Percentiles rank a stretch among this genome's conserved stretches.
Evolutionary conservation across 2,329 filamentous ascomycete genomes (phyloP).

Genomic region (Claviceps humidiphila): DNA sequence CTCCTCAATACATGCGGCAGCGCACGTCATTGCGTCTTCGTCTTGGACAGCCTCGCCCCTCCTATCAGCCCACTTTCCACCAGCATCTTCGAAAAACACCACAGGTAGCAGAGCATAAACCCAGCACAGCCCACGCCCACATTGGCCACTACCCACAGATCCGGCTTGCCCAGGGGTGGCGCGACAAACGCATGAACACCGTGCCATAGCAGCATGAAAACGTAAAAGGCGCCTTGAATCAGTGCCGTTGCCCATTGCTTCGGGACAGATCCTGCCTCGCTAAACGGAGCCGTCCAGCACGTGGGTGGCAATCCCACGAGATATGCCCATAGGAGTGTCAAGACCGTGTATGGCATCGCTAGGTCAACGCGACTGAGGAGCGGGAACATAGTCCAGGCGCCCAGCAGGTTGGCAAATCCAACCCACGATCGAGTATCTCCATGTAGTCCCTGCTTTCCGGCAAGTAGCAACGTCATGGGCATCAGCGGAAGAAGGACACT

Average conservation of each 20-base stretch:
- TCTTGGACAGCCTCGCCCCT: slow-evolving; percentile 16
- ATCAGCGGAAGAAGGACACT: slow-evolving; percentile 84
- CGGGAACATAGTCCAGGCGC: slow-evolving; percentile 87
- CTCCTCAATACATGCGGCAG: not conserved
- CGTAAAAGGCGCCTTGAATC: slow-evolving; percentile 64
- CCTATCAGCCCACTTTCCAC: slow-evolving; percentile 43
- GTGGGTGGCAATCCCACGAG: slow-evolving; percentile 76
- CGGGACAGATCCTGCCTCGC: slow-evolving; percentile 24
- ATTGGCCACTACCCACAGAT: slow-evolving; percentile 89
- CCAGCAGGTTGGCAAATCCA: slow-evolving; percentile 86
- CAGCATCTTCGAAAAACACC: slow-evolving; percentile 65
- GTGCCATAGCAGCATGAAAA: slow-evolving; percentile 72
- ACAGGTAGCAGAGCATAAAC: slow-evolving; percentile 78
- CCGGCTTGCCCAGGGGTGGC: slow-evolving; percentile 67
- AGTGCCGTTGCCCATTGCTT: slow-evolving; percentile 45
- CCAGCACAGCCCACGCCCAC: slow-evolving; percentile 74
- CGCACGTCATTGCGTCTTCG: slow-evolving; percentile 20
- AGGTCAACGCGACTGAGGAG: slow-evolving; percentile 76
- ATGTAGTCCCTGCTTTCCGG: slow-evolving; percentile 62
- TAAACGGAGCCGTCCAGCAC: slow-evolving; percentile 54
- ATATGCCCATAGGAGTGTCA: slow-evolving; percentile 83
- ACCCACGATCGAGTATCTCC: slow-evolving; percentile 77
- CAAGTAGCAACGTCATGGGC: slow-evolving; percentile 82
- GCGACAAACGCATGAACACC: slow-evolving; percentile 52
- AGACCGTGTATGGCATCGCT: slow-evolving; percentile 67